Evolutionary conservation across 116 monocot species (phyloP), one percentile per base, ranked within the genome.

Genomic region (Dioscorea cayenensis): DNA sequence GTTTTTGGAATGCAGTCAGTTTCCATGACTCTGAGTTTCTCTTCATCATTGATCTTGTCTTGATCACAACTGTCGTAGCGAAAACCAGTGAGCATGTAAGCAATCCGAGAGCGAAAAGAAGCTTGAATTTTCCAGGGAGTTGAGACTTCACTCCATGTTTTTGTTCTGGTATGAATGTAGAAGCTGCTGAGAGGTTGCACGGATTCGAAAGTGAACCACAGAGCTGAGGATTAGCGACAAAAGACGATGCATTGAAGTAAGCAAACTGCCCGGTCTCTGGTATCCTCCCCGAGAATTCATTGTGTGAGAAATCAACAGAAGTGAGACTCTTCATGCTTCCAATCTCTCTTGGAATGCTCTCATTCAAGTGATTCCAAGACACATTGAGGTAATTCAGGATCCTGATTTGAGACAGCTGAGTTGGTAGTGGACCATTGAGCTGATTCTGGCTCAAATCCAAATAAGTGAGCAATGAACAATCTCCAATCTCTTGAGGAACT

Each of bases 311-410:
- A 52, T 95, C 95, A 0, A 72, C 89, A 3, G 77, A 74, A 7
- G 91, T 95, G 4, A 95, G 78, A 79, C 95, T 95, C 83, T 89
- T 95, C 78, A 95, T 86, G 60, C 71, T 60, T 48, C 83, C 91
- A 13, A 95, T 76, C 71, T 89, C 91, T 25, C 62, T 75, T 3
- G 95, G 95, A 55, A 95, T 84, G 75, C 77, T 79, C 60, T 64
- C 49, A 25, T 69, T 87, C 68, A 94, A 69, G 9, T 68, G 52
- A 69, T 94, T 94, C 80, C 82, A 87, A 8, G 94, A 94, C 11
- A 94, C 69, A 60, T 94, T 94, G 28, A 94, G 81, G 60, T 95
- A 95, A 63, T 84, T 95, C 36, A 95, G 86, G n/a, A 89, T 84
- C 14, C 66, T 79, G 63, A 86, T 79, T 17, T 76, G 52, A 18